These are phyloP conservation scores for Bacidia rubella DNA, from an alignment of 495 filamentous ascomycete genomes.

Conservation along the genomic window DNA sequence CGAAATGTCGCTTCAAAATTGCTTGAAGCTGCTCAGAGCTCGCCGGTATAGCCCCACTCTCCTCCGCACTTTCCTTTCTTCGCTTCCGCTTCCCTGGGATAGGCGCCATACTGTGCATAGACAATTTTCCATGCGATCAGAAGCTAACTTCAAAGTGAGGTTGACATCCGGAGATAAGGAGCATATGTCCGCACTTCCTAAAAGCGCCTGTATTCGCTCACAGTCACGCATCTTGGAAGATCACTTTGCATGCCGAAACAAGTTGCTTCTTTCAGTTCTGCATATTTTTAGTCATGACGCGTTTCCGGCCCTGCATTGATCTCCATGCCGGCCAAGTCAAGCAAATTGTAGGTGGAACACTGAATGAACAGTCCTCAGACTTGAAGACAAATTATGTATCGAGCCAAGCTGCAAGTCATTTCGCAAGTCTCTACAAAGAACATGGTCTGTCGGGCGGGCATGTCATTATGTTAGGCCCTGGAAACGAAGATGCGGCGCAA, in stretches of 20 bases:
- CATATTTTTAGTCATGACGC: conserved; percentile 54
- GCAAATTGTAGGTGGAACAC: conserved; percentile 92
- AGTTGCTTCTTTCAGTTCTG: background rate
- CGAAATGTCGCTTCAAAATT: conserved; percentile 70
- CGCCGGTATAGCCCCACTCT: background rate
- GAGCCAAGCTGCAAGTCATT: conserved; percentile 63
- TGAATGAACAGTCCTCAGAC: conserved; percentile 47
- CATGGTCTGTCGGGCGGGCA: conserved; percentile 66
- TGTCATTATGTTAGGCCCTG: conserved; percentile 89
- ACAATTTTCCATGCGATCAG: too few relatives aligned
- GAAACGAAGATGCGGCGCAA: conserved; percentile 65
- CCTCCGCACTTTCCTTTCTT: conserved; percentile 9
- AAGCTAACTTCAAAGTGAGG: too few relatives aligned
- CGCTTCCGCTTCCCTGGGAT: conserved; percentile 25
- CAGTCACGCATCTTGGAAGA: too few relatives aligned
- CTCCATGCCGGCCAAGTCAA: conserved; percentile 91
- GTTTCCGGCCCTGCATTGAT: conserved; percentile 93
- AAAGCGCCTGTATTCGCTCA: too few relatives aligned
- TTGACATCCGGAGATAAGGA: too few relatives aligned
- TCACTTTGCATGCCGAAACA: too few relatives aligned
- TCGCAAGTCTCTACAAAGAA: conserved; percentile 62
- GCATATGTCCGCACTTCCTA: too few relatives aligned
- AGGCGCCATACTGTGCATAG: conserved; percentile 16
- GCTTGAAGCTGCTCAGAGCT: conserved; percentile 28
- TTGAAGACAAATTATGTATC: conserved; percentile 89